A percentile compares a stretch with the other conserved stretches of the same genome.
These are phyloP conservation scores for Chalara sp. DNA, from an alignment of 2,329 filamentous ascomycete genomes.

Conservation along the genomic window DNA sequence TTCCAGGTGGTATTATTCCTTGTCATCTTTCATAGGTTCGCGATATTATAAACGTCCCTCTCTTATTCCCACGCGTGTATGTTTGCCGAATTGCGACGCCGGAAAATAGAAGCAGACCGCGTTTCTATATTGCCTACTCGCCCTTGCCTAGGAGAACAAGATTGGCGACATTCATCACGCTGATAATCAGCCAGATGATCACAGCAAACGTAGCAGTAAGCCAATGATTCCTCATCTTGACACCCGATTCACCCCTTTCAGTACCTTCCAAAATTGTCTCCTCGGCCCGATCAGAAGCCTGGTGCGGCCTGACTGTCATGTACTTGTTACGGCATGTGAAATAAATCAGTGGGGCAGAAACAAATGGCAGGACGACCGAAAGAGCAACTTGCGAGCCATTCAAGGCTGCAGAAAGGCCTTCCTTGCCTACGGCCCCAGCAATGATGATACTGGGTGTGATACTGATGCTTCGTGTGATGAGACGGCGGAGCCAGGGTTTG, in stretches of 20 bases:
- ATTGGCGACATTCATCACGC: constrained; percentile 72
- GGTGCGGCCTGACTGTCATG: constrained; percentile 50
- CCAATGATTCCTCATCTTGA: constrained; percentile 66
- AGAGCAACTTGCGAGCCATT: constrained; percentile 74
- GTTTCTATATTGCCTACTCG: background rate
- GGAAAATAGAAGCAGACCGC: no score
- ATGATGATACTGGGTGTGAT: constrained; percentile 81
- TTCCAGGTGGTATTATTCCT: no score
- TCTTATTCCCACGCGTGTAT: no score
- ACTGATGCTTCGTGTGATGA: constrained; percentile 72
- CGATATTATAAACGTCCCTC: no score
- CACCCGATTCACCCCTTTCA: constrained; percentile 21
- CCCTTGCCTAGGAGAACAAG: constrained; percentile 55
- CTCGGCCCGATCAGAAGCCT: background rate
- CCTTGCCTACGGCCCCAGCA: constrained; percentile 66
- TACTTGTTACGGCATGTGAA: constrained; percentile 75
- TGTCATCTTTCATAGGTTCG: no score
- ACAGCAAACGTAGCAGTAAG: constrained; percentile 50
- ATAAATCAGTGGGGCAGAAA: constrained; percentile 77
- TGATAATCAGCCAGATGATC: constrained; percentile 66
- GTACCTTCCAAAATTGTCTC: background rate
- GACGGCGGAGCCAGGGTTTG: constrained; percentile 69
- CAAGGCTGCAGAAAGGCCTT: constrained; percentile 64
- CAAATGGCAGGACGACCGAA: constrained; percentile 73
- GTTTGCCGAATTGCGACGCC: no score